Evolutionary conservation across 2,329 filamentous ascomycete species (phyloP), one percentile per base, ranked within the genome.

Genomic region (Lachnellula arida): DNA sequence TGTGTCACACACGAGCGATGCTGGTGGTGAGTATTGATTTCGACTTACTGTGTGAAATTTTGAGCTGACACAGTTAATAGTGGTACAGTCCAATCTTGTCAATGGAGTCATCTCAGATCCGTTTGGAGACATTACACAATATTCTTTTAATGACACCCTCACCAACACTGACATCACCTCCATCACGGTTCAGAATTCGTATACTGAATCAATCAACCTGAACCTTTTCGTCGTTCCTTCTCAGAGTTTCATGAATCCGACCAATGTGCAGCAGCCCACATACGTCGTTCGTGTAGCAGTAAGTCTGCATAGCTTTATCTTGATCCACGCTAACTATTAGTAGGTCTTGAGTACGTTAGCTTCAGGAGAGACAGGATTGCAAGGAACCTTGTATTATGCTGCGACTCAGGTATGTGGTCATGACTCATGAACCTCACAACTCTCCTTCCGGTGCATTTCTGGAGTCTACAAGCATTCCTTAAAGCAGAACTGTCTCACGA

Each of bases 211-310:
- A 1, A 60, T 62, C 47, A 60, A 61, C 42, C 44, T 49, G 5
- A 60, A 60, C 15, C 43, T 63, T 34, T 63, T 63, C 53, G 42
- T 63, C 32, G 15, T 61, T 9, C 57, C 58, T 6, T 60, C 59
- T 2, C 37, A 50, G 23, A 59, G 51, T 35, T 59, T 28, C 34
- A 46, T 17, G 9, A 49, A 46, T 23, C 25, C 43, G 23, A 46
- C 19, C n/a, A 23, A 32, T 49, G 9, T 39, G 12, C 3, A 23
- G 5, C 25, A 32, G 40, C 42, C 46, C 14, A 37, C 42, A 43
- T 58, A 51, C 37, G n/a, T 60, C 23, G 49, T 62, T 8, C 53
- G 55, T 17, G 55, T 48, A 37, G 60, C 60, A 17, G 60, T 62
- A 56, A 53, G 55, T 42, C 4, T 28, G 12, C 28, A 43, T 23